phyloP scores from a whole-genome alignment of 371 early-diverging fungal genomes.

The Mucor plumbeus region DNA sequence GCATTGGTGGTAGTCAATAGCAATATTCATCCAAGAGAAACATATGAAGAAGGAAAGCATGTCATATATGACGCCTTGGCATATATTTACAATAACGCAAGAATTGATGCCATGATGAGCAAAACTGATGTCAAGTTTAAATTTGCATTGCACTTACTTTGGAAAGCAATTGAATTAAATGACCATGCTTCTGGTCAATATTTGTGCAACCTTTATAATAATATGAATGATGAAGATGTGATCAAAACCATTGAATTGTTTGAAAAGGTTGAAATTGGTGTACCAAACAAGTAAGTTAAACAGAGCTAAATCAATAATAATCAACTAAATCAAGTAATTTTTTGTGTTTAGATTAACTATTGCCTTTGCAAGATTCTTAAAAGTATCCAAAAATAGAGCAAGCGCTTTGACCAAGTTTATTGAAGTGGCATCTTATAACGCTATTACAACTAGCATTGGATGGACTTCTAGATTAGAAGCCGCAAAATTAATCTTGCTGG shows the following conservation, averaged over 20 bases:
- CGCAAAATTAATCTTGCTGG: conserved; percentile 20
- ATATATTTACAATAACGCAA: conserved; percentile 6
- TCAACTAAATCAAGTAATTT: not conserved
- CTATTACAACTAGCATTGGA: conserved; percentile 12
- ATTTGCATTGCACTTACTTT: conserved; percentile 24
- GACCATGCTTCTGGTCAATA: conserved; percentile 26
- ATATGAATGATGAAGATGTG: conserved; percentile 21
- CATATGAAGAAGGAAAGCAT: conserved; percentile 5
- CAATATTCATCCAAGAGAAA: not conserved
- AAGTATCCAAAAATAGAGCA: conserved; percentile 6
- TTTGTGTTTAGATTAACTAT: conserved; percentile 25
- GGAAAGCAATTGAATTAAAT: conserved; percentile 24
- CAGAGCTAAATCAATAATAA: not conserved
- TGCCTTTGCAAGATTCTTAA: conserved; percentile 24
- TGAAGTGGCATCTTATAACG: conserved; percentile 12
- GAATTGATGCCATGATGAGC: not conserved
- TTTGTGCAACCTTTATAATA: conserved; percentile 9
- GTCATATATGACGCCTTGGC: not conserved
- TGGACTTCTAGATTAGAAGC: conserved; percentile 24
- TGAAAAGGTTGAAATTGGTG: conserved; percentile 12
- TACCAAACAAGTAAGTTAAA: conserved; percentile 25
- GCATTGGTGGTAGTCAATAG: conserved; percentile 16
- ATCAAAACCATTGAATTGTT: conserved; percentile 16
- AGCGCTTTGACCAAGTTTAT: conserved; percentile 23
- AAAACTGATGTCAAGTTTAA: conserved; percentile 11